Evolutionary conservation across 257 asterid species (phyloP).

Genomic region (Salvia miltiorrhiza): DNA sequence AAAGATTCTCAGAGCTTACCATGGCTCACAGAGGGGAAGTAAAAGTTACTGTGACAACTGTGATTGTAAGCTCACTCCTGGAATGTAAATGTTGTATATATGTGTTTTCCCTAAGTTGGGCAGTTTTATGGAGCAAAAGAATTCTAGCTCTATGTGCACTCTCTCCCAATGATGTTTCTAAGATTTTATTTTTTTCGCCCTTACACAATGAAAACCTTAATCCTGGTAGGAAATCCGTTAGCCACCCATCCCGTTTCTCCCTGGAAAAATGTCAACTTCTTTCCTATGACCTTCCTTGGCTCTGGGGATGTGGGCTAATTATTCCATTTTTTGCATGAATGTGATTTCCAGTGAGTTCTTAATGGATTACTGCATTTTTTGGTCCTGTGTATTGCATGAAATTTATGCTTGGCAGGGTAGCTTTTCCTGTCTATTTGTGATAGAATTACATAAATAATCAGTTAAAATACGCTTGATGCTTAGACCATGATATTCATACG

Average conservation of each 20-base stretch:
- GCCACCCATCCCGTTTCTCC: not conserved
- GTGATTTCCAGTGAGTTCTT: not conserved
- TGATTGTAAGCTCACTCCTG: constrained; percentile 51
- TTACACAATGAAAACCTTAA: not conserved
- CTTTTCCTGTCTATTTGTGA: not conserved
- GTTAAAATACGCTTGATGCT: not conserved
- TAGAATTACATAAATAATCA: not conserved
- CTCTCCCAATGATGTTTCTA: not conserved
- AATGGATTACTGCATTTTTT: not conserved
- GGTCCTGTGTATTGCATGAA: not conserved
- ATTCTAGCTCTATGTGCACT: not conserved
- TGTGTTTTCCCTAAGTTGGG: not conserved
- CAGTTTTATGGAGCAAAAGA: not conserved
- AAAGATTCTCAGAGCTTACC: constrained; percentile 59
- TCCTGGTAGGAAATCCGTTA: not conserved
- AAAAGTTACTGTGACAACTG: constrained; percentile 63
- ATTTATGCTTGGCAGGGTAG: not conserved
- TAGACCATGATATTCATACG: not conserved
- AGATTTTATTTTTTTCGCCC: not conserved
- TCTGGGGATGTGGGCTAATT: not conserved
- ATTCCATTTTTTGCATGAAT: not conserved
- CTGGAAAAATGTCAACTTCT: not conserved
- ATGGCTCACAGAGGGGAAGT: constrained; percentile 86
- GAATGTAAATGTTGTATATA: not conserved
- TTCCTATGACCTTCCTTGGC: not conserved